These are phyloP conservation scores for Teunomyces stri DNA, from an alignment of 805 yeast genomes.

Conservation along the genomic window DNA sequence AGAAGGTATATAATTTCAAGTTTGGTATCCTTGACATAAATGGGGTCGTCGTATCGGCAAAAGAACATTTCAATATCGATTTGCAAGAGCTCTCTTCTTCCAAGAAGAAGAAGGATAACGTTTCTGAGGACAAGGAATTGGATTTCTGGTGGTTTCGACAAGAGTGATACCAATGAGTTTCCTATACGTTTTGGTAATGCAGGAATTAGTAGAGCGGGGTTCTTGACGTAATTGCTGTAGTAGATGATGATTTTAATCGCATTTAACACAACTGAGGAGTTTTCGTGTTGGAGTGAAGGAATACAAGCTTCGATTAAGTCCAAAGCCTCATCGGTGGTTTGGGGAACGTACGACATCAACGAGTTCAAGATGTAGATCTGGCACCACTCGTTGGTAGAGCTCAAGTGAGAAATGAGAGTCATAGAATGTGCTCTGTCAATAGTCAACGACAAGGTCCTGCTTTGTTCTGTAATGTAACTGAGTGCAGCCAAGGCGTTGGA, in stretches of 20 bases:
- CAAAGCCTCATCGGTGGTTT: constrained; percentile 61
- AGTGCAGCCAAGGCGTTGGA: constrained; percentile 72
- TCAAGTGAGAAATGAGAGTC: constrained; percentile 32
- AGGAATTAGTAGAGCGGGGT: constrained; percentile 55
- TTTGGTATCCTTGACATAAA: constrained; percentile 86
- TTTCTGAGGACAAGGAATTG: constrained; percentile 83
- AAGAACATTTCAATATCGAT: constrained; percentile 80
- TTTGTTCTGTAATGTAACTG: constrained; percentile 58
- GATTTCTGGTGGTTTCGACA: constrained; percentile 76
- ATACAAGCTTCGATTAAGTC: constrained; percentile 60
- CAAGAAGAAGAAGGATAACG: constrained; percentile 68
- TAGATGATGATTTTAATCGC: constrained; percentile 72
- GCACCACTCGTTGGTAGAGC: constrained; percentile 62
- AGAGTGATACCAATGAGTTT: constrained; percentile 61
- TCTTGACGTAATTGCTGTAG: constrained; percentile 65
- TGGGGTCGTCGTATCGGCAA: constrained; percentile 80
- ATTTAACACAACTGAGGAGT: constrained; percentile 77
- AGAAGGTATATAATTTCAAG: constrained; percentile 79
- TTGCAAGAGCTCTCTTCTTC: constrained; percentile 56
- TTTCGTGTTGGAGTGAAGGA: constrained; percentile 77
- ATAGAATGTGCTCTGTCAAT: constrained; percentile 49
- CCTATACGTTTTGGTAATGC: constrained; percentile 58
- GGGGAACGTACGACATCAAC: constrained; percentile 69
- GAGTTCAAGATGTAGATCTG: constrained; percentile 67
- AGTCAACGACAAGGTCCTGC: constrained; percentile 48